These are phyloP conservation scores for Cucurbita maxima DNA, from an alignment of 306 rosid species.

Conservation along the genomic window DNA sequence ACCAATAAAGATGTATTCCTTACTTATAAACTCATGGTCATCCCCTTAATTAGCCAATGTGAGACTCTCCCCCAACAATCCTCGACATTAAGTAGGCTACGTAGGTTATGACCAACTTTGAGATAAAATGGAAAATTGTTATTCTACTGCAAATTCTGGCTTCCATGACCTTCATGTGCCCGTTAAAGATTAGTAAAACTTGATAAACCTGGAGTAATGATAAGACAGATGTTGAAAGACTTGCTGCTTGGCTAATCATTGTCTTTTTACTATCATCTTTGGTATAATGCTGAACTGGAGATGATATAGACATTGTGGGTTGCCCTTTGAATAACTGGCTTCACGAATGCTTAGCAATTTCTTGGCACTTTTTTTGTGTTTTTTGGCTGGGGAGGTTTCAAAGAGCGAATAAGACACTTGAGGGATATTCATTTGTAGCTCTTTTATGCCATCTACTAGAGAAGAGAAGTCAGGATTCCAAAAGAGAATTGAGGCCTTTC, in stretches of 20 bases:
- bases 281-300: background rate
- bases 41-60: too few species aligned
- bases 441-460: background rate
- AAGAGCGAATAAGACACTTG: background rate
- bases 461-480: background rate
- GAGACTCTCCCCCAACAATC: too few species aligned
- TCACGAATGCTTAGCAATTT: background rate
- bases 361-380: background rate
- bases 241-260: background rate
- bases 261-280: background rate
- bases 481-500: background rate
- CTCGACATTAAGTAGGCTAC: too few species aligned
- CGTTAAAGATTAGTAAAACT: background rate
- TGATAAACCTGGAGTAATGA: background rate
- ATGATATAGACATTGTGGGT: background rate
- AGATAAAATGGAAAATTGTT: background rate
- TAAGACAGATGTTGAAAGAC: background rate
- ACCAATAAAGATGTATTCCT: too few species aligned
- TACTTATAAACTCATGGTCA: too few species aligned
- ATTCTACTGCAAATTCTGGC: background rate
- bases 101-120: background rate
- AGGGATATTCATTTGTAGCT: background rate
- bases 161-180: background rate
- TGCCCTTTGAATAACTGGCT: background rate
- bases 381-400: background rate